These are phyloP conservation scores for Verticillium zaregamsianum DNA, from an alignment of 2,329 filamentous ascomycete genomes.

Conservation along the genomic window DNA sequence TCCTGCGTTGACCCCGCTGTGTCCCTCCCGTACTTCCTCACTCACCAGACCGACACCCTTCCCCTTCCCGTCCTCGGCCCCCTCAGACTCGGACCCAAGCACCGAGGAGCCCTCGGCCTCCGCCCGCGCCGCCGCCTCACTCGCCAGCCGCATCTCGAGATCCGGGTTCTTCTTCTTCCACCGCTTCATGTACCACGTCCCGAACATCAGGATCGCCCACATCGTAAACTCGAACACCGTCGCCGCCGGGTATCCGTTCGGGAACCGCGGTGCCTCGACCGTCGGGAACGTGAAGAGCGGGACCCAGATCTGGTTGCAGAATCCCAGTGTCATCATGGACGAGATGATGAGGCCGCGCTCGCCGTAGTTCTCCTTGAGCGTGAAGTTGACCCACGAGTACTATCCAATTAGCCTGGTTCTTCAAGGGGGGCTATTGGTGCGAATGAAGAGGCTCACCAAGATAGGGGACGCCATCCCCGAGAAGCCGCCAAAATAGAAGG, in stretches of 20 bases:
- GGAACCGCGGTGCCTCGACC: constrained; percentile 19
- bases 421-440: fast-evolving
- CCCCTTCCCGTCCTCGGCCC: neutral
- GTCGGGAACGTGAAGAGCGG: constrained; percentile 23
- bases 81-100: neutral
- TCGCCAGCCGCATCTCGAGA: constrained; percentile 14
- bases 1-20: neutral
- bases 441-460: constrained; percentile 1
- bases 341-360: constrained; percentile 26
- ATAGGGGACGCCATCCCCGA: constrained; percentile 25
- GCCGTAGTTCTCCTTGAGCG: constrained; percentile 24
- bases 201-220: constrained; percentile 21
- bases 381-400: constrained; percentile 27
- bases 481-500: constrained; percentile 25
- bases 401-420: neutral
- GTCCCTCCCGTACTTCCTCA: neutral
- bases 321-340: constrained; percentile 31
- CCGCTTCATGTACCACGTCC: constrained; percentile 19
- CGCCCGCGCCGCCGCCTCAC: neutral
- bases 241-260: constrained; percentile 20
- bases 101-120: neutral
- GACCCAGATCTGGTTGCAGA: constrained; percentile 22
- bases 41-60: neutral
- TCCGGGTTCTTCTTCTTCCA: constrained; percentile 19
- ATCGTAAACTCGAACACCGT: constrained; percentile 20